Conservation (phyloP, 192 early-diverging fungal species). For the Jimgerdemannia flammicorona region DNA sequence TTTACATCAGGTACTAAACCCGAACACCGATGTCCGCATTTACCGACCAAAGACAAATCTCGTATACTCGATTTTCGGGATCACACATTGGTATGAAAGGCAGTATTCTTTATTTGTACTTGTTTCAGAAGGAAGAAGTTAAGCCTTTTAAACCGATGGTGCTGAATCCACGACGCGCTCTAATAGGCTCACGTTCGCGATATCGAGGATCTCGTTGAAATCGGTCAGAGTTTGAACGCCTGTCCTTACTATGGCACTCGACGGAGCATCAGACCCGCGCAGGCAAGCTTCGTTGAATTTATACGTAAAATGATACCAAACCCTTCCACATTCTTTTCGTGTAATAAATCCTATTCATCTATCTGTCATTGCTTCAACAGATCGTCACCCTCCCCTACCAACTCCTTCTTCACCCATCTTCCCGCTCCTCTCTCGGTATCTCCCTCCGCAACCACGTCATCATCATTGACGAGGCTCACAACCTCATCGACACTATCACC, state of each 20-base stretch:
- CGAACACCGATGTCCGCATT: slow-evolving; percentile 42
- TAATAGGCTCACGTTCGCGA: slow-evolving; percentile 49
- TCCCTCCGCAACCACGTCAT: slow-evolving; percentile 69
- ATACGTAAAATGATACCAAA: too few species aligned
- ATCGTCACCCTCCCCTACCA: slow-evolving; percentile 90
- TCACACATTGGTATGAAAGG: slow-evolving; percentile 21
- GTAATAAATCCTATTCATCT: neutral
- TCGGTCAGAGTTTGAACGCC: slow-evolving; percentile 51
- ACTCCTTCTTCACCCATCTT: slow-evolving; percentile 67
- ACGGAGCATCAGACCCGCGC: slow-evolving; percentile 43
- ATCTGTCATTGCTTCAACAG: slow-evolving; percentile 14
- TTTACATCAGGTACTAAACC: slow-evolving; percentile 9
- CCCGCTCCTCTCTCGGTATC: slow-evolving; percentile 74
- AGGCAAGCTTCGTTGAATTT: slow-evolving; percentile 26
- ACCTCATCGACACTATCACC: slow-evolving; percentile 71
- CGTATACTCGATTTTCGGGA: slow-evolving; percentile 60
- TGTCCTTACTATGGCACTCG: slow-evolving; percentile 89
- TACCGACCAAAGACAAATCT: slow-evolving; percentile 40
- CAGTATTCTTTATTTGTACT: neutral
- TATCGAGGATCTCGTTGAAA: slow-evolving; percentile 79
- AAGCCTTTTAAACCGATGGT: too few species aligned
- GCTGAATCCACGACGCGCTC: too few species aligned
- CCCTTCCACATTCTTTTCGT: neutral
- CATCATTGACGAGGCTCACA: slow-evolving; percentile 83
- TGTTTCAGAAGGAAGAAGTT: too few species aligned